phyloP scores from a whole-genome alignment of 2,329 filamentous ascomycete genomes.

The Colletotrichum graminicola region DNA sequence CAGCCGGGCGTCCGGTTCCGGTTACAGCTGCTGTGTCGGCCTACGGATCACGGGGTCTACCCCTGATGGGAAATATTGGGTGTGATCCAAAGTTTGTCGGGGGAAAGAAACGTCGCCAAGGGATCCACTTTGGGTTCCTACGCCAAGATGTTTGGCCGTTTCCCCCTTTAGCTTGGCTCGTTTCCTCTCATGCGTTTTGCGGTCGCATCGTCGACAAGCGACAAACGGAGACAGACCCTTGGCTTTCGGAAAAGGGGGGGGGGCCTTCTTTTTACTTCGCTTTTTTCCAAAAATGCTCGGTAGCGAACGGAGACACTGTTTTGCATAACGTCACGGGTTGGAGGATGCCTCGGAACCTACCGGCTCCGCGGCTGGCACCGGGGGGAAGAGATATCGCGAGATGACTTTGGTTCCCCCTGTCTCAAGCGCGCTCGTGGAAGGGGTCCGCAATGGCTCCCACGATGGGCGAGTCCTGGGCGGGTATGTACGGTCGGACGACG shows the following conservation, averaged over 20 bases:
- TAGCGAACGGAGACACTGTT: background rate
- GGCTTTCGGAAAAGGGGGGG: background rate
- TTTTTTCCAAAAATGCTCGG: background rate
- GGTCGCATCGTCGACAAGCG: background rate
- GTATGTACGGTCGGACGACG: constrained; percentile 63
- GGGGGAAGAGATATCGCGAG: background rate
- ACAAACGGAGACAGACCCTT: background rate
- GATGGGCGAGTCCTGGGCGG: background rate
- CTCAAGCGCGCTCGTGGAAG: constrained; percentile 1
- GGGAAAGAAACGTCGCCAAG: constrained; percentile 4
- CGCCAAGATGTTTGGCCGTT: constrained; percentile 25
- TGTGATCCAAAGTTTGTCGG: background rate
- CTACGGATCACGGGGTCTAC: constrained; percentile 7
- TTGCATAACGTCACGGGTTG: background rate
- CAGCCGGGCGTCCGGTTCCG: constrained; percentile 23
- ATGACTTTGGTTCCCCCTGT: background rate
- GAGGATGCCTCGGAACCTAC: background rate
- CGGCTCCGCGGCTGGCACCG: background rate
- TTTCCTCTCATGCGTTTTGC: constrained; percentile 5
- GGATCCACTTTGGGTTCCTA: background rate
- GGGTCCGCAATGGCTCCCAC: constrained; percentile 1
- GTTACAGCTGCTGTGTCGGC: constrained; percentile 27
- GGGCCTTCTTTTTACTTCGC: background rate
- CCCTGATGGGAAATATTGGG: constrained; percentile 9
- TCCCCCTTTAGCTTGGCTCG: constrained; percentile 1